These are phyloP conservation scores for Daldinia bambusicola DNA, from an alignment of 495 filamentous ascomycete genomes.

Conservation along the genomic window DNA sequence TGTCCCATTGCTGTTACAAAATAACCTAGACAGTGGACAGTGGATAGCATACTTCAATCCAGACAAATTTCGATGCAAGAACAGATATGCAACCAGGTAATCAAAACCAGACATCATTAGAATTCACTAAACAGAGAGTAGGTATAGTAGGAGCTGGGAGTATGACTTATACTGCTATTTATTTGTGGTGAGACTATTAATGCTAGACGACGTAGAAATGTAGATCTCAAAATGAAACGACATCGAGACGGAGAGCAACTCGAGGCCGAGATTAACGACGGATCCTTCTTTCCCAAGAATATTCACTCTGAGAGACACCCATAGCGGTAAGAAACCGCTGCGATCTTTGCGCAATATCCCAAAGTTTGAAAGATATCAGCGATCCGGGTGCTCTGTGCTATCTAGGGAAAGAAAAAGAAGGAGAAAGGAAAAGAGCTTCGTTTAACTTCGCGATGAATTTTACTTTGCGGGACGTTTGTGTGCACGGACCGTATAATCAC, in stretches of 20 bases:
- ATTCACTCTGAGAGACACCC: constrained; percentile 57
- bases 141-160: neutral
- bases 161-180: too few species aligned
- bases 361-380: constrained; percentile 47
- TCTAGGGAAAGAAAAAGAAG: constrained; percentile 57
- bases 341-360: constrained; percentile 51
- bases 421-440: constrained; percentile 19
- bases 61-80: too few species aligned
- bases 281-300: constrained; percentile 61
- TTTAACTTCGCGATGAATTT: constrained; percentile 25
- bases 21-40: too few species aligned
- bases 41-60: too few species aligned
- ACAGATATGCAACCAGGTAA: too few species aligned
- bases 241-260: constrained; percentile 59
- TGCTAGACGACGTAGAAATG: constrained; percentile 43
- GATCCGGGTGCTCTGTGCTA: constrained; percentile 59
- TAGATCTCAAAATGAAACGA: constrained; percentile 71
- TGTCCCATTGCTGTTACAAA: too few species aligned
- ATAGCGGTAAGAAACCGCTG: constrained; percentile 53
- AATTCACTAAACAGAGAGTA: neutral
- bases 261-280: constrained; percentile 69
- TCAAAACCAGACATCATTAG: too few species aligned
- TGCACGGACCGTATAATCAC: constrained; percentile 37
- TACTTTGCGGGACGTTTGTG: constrained; percentile 8
- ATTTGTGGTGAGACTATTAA: neutral